A percentile compares a stretch with the other conserved stretches of the same genome.
Conservation (phyloP, 257 asterid species). For the Coffea canephora region DNA sequence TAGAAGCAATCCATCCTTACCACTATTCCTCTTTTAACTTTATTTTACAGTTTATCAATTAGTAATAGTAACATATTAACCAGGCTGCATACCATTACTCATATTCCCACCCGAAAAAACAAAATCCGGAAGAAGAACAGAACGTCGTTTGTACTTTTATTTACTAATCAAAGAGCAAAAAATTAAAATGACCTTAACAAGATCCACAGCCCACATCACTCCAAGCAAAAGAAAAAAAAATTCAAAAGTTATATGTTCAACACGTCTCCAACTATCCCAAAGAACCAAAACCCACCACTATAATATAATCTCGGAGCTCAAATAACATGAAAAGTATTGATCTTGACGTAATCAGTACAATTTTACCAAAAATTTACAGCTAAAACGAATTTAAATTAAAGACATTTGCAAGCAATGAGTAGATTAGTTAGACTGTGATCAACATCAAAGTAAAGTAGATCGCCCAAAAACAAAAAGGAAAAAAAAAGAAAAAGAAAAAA, state of each 20-base stretch:
- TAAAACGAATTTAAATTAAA: not conserved
- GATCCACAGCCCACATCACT: constrained; percentile 1
- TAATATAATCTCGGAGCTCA: not conserved
- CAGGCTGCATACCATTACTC: not conserved
- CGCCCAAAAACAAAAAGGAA: not conserved
- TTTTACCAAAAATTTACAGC: not conserved
- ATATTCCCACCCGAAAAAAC: not conserved
- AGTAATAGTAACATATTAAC: not conserved
- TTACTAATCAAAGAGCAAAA: not conserved
- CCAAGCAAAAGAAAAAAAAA: not conserved
- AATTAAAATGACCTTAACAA: not conserved
- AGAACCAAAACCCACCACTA: not conserved
- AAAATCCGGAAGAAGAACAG: not conserved
- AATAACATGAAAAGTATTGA: not conserved
- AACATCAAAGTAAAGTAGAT: constrained; percentile 11
- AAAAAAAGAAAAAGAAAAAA: not conserved
- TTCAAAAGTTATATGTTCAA: not conserved
- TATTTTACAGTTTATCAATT: not conserved
- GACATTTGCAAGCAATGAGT: not conserved
- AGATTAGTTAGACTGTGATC: not conserved
- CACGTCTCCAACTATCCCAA: not conserved
- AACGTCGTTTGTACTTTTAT: not conserved
- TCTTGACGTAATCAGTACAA: not conserved
- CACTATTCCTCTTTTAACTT: not conserved
- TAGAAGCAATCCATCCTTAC: not conserved